These are phyloP conservation scores for Eustoma russellianum DNA, from an alignment of 257 asterid species.

Conservation along the genomic window DNA sequence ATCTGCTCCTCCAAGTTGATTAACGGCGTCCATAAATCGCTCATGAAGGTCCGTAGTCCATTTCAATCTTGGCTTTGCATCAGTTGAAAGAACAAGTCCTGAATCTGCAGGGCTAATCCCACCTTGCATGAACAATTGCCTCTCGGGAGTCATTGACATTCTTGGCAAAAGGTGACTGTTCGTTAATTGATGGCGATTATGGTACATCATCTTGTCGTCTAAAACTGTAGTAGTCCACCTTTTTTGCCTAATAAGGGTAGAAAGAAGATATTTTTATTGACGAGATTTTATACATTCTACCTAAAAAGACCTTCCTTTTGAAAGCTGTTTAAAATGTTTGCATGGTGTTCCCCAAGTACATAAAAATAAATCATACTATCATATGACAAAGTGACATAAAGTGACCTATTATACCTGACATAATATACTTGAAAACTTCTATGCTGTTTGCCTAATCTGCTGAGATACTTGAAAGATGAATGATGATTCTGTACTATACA, in stretches of 20 bases:
- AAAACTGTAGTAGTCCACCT: too few relatives aligned
- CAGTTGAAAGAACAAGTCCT: constrained; percentile 88
- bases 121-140: constrained; percentile 66
- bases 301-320: too few relatives aligned
- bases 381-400: constrained; percentile 9
- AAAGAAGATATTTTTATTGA: too few relatives aligned
- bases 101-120: constrained; percentile 51
- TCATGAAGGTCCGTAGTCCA: constrained; percentile 94
- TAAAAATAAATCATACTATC: too few relatives aligned
- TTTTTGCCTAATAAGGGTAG: too few relatives aligned
- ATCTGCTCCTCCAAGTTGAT: constrained; percentile 97
- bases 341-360: too few relatives aligned
- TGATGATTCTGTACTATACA: constrained; percentile 18
- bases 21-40: constrained; percentile 87
- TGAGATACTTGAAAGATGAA: constrained; percentile 22
- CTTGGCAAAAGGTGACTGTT: constrained; percentile 43
- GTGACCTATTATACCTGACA: constrained; percentile 4
- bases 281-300: too few relatives aligned
- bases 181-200: constrained; percentile 54
- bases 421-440: constrained; percentile 36
- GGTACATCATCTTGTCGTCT: constrained; percentile 48
- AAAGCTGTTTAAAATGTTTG: too few relatives aligned
- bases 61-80: constrained; percentile 94
- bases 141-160: constrained; percentile 56
- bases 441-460: constrained; percentile 25